Percentiles rank a stretch among this genome's conserved stretches.
Conservation (phyloP, 305 asterid genomes). For the Striga hermonthica region DNA sequence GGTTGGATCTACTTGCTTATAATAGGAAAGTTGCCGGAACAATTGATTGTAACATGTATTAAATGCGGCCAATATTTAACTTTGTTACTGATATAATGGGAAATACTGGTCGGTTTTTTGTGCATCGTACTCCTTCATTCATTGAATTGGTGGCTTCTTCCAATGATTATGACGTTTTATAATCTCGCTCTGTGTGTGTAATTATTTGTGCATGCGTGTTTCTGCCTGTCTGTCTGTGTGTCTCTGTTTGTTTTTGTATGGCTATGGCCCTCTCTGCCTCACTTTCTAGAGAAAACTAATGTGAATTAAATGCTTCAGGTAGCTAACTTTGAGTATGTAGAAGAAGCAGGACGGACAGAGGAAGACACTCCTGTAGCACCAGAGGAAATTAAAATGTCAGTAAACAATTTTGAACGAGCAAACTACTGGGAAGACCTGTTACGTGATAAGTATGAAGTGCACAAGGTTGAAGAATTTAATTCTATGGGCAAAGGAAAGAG, state of each 20-base stretch:
- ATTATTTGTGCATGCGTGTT: too few relatives aligned
- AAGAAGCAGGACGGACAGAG: slow-evolving; percentile 71
- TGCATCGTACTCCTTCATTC: slow-evolving; percentile 22
- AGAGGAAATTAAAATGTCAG: slow-evolving; percentile 56
- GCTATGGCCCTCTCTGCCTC: slow-evolving; percentile 14
- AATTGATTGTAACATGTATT: background rate
- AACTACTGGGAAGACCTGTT: slow-evolving; percentile 88
- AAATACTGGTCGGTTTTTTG: background rate
- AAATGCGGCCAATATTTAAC: background rate
- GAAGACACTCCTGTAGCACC: slow-evolving; percentile 60
- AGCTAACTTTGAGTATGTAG: slow-evolving; percentile 90
- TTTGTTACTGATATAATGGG: background rate
- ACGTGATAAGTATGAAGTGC: slow-evolving; percentile 80
- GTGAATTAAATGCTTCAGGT: slow-evolving; percentile 51
- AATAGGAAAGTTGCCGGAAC: background rate
- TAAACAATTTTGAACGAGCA: slow-evolving; percentile 66
- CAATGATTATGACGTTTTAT: slow-evolving; percentile 15
- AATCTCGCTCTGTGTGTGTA: background rate
- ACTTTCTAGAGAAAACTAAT: slow-evolving; percentile 30
- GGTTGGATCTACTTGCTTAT: background rate
- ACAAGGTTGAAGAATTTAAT: slow-evolving; percentile 79
- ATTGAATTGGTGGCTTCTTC: slow-evolving; percentile 27
- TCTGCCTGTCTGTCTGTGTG: too few relatives aligned
- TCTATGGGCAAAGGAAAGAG: slow-evolving; percentile 98
- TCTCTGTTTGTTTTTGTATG: background rate